Evolutionary conservation across 306 rosid genomes (phyloP), one percentile per base, ranked within the genome.

Genomic region (Medicago ruthenica): DNA sequence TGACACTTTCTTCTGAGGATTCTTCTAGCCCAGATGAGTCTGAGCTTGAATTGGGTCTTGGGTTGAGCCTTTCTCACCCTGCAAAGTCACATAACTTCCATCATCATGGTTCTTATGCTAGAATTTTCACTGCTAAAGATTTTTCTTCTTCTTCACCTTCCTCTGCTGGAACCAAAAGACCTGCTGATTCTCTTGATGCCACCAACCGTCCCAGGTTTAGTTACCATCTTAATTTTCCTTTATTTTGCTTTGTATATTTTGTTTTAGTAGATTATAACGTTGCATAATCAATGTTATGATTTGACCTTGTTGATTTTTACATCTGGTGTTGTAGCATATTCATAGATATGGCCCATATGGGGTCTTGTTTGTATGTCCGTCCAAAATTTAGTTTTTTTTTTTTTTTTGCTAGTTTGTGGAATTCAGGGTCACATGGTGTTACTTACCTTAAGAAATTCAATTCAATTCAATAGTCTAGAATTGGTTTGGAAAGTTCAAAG

Each of bases 41-140:
- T 65, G 93, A 88, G 58, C 90, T 95, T 79, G 97, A 95, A 73
- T 82, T 95, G 76, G 91, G 90, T 20, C 92, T 95, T 69, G 92
- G 97, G 31, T 78, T 95, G 17, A 80, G 92, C 76, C 89, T 89
- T 20, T 84, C 92, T 70, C 79, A 80, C 74, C 54, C 85, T 27
- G 18, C 40, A 13, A 61, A 61, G 1, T 7, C 70, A 10, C 71
- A 41, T 10, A 54, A 67, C 4, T 22, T 42, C 4, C 55, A 67
- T 15, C 36, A 59, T 13, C 84, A 76, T 59, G 51, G 67, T 71
- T 50, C 80, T 55, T 75, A 73, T 81, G 85, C 89, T 24, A 86
- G 90, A 80, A 86, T 95, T 34, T 84, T 89, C 80, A 90, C 90
- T 21, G 96, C 97, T 17, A 85, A 82, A 88, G 97, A 90, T 75